A percentile compares a stretch with the other conserved stretches of the same genome.
phyloP scores from a whole-genome alignment of 73 alveolate species.

The Uronychia setigera region DNA sequence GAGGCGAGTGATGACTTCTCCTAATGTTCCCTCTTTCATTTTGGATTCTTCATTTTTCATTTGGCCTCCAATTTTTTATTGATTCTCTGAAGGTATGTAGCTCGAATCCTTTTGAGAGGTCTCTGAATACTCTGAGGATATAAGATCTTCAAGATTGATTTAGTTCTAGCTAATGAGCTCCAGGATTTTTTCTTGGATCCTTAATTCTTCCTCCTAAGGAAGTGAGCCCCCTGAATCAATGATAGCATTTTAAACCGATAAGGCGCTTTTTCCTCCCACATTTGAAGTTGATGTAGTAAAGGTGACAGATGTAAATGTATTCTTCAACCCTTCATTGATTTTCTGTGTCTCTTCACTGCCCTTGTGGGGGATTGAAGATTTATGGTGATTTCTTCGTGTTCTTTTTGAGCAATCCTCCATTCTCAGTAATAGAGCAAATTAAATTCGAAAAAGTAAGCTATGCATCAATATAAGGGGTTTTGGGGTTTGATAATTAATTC shows the following conservation, averaged over 20 bases:
- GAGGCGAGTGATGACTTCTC: not conserved
- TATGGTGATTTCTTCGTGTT: no score
- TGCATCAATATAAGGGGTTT: no score
- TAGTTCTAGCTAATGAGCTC: not conserved
- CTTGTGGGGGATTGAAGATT: no score
- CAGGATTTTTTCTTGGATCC: not conserved
- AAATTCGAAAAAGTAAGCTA: no score
- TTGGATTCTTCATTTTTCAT: not conserved
- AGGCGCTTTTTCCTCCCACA: not conserved
- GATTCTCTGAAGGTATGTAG: no score
- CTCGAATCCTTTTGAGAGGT: no score
- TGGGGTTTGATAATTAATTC: no score
- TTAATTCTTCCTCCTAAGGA: not conserved
- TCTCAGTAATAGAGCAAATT: no score
- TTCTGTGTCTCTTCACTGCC: no score
- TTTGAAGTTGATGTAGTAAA: not conserved
- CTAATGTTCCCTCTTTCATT: not conserved
- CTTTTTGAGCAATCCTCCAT: no score
- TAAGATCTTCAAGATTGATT: not conserved
- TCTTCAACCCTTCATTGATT: no score
- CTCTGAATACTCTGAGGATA: not conserved
- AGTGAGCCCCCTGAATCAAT: not conserved
- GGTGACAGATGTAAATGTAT: not conserved
- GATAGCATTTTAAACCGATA: not conserved
- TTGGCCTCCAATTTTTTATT: no score